Evolutionary conservation across 345 rosid species (phyloP).

Genomic region (Aquilaria yunnanensis): DNA sequence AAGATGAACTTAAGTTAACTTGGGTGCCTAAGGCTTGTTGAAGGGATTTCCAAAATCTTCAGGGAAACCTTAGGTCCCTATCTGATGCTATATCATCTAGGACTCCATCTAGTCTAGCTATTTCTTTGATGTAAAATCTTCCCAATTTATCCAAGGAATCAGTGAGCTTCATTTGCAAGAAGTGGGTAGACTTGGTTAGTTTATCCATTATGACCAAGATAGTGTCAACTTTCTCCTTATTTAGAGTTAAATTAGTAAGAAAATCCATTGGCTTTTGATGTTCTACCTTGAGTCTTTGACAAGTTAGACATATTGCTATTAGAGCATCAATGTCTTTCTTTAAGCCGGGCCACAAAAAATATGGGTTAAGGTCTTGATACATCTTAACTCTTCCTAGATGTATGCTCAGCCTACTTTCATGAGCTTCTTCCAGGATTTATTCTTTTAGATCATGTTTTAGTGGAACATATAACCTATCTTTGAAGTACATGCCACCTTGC

Average conservation of each 20-base stretch:
- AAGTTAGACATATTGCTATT: no score
- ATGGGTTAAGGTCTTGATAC: no score
- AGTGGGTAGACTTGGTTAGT: slow-evolving; percentile 7
- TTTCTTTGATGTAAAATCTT: background rate
- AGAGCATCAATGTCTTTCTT: no score
- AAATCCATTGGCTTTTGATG: no score
- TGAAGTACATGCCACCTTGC: no score
- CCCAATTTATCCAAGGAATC: background rate
- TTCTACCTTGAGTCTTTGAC: no score
- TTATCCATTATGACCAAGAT: slow-evolving; percentile 6
- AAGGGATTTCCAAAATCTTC: background rate
- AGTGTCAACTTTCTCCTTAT: background rate
- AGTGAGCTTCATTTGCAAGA: background rate
- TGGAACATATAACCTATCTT: no score
- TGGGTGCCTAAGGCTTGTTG: background rate
- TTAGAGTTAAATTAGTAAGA: background rate
- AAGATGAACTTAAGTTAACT: background rate
- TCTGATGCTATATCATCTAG: background rate
- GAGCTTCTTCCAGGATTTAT: no score
- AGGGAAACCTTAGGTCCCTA: slow-evolving; percentile 1
- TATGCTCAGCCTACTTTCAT: no score
- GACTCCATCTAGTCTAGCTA: background rate
- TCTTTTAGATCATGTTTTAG: no score
- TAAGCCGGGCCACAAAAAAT: no score
- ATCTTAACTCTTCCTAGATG: no score